These are phyloP conservation scores for Rubia peregrina DNA, from an alignment of 305 asterid species.

Conservation along the genomic window DNA sequence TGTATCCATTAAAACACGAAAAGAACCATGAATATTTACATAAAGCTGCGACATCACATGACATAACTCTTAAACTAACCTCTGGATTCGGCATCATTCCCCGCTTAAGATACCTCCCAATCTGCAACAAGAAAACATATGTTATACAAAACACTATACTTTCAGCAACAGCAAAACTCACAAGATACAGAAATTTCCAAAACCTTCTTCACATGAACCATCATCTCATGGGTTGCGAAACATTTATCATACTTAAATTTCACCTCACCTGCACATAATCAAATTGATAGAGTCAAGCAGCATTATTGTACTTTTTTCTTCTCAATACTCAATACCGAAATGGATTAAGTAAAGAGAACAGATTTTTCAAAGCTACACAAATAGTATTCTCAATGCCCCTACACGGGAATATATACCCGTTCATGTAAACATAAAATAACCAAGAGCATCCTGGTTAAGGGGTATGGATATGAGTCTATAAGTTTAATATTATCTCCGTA, in stretches of 20 bases:
- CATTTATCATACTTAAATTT: slow-evolving; percentile 86
- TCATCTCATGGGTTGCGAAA: slow-evolving; percentile 74
- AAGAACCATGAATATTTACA: neutral
- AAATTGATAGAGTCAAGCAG: slow-evolving; percentile 7
- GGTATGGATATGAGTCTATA: neutral
- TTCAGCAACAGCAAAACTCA: slow-evolving; percentile 13
- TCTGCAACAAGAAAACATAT: slow-evolving; percentile 35
- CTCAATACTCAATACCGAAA: neutral
- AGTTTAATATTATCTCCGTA: neutral
- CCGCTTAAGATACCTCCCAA: slow-evolving; percentile 62
- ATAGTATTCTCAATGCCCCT: neutral
- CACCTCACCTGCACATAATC: slow-evolving; percentile 50
- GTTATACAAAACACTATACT: slow-evolving; percentile 18
- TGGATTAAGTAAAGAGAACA: neutral
- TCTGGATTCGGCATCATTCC: slow-evolving; percentile 72
- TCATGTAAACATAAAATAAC: neutral
- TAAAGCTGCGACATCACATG: slow-evolving; percentile 10
- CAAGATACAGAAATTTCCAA: slow-evolving; percentile 13
- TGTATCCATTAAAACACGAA: neutral
- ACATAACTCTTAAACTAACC: slow-evolving; percentile 34
- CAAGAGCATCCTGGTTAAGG: neutral
- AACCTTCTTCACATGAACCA: slow-evolving; percentile 83
- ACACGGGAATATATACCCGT: neutral
- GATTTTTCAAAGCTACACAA: neutral
- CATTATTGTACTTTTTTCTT: neutral